A percentile compares a stretch with the other conserved stretches of the same genome.
These are phyloP conservation scores for Melocanna baccifera DNA, from an alignment of 176 grass and related monocot genomes.

Conservation along the genomic window DNA sequence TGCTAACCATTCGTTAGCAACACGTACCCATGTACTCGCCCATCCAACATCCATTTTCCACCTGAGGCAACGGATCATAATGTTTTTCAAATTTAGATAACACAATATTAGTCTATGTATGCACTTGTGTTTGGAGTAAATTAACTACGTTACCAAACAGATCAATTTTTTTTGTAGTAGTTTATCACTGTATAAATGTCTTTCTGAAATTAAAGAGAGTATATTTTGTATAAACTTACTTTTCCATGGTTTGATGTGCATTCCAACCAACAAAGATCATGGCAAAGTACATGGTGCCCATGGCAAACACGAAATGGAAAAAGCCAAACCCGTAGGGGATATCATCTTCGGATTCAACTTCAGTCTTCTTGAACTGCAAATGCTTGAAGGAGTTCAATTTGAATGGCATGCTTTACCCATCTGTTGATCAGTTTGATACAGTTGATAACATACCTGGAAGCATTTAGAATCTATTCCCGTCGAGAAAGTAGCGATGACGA, in stretches of 20 bases:
- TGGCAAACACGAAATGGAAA: conserved; percentile 98
- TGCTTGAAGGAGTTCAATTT: background rate
- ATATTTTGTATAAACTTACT: conserved; percentile 26
- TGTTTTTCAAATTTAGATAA: background rate
- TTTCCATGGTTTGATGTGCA: conserved; percentile 61
- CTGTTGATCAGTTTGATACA: background rate
- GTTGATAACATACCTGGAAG: conserved; percentile 47
- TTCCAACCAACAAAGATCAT: conserved; percentile 99
- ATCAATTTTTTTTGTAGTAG: background rate
- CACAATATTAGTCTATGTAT: background rate
- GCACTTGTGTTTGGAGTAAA: background rate
- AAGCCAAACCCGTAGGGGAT: conserved; percentile 86
- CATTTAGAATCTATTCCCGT: conserved; percentile 95
- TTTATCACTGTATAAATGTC: background rate
- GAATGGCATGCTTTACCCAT: background rate
- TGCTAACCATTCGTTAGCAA: conserved; percentile 85
- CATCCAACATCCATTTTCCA: conserved; percentile 97
- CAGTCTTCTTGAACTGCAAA: conserved; percentile 75
- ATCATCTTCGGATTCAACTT: conserved; percentile 60
- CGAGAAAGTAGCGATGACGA: conserved; percentile 88
- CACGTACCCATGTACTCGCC: conserved; percentile 90
- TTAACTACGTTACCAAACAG: background rate
- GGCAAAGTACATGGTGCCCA: conserved; percentile 96
- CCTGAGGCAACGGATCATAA: conserved; percentile 8
- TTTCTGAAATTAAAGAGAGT: background rate